Base-by-base conservation (phyloP, 2,329 filamentous ascomycete species). In the Neodidymelliopsis sp. region DNA sequence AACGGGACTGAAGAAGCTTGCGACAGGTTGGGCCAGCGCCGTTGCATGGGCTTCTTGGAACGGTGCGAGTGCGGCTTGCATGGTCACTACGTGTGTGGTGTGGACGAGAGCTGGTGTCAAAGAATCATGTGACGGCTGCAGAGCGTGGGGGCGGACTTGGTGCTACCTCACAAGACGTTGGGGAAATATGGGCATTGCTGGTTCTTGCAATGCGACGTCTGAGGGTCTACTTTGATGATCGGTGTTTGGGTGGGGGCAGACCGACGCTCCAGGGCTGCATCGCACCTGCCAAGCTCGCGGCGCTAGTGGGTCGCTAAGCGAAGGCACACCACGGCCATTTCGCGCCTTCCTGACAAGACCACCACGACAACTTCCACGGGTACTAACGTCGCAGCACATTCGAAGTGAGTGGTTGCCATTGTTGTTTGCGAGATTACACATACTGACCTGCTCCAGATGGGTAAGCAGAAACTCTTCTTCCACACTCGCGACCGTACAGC, bases 61-160 rank as follows among this genome's bases (percentile, higher is more conserved):
- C 51, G 89, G 84, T 30, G 79, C 76, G 64, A 95, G 88, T 40
- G 94, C 77, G 41, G 80, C 76, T 66, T 92, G 85, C 91, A 96
- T 92, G 44, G 43, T 47, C 31, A 28, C 43, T 44, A 39, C 13
- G 36, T 44, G 37, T 44, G 46, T 43, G 38, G 49, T 36, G 29
- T 20, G 16, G 42, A 24, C 25, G 30, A 35, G n/a, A 19, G 31
- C 24, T 13, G 18, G 19, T 16, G 36, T 40, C 35, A 20, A 30
- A 13, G 28, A 18, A 23, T 36, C 25, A 23, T n/a, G 38, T 35
- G 16, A 18, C 8, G 33, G 36, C 49, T 50, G 48, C 44, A 33
- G 27, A 16, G 28, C 33, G 37, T 53, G 19, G 22, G 25, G 13
- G 19, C 28, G 33, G 37, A 27, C 53, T n/a, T n/a, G n/a, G 49